These are phyloP conservation scores for Xylaria hypoxylon DNA, from an alignment of 2,329 filamentous ascomycete genomes.

Conservation along the genomic window DNA sequence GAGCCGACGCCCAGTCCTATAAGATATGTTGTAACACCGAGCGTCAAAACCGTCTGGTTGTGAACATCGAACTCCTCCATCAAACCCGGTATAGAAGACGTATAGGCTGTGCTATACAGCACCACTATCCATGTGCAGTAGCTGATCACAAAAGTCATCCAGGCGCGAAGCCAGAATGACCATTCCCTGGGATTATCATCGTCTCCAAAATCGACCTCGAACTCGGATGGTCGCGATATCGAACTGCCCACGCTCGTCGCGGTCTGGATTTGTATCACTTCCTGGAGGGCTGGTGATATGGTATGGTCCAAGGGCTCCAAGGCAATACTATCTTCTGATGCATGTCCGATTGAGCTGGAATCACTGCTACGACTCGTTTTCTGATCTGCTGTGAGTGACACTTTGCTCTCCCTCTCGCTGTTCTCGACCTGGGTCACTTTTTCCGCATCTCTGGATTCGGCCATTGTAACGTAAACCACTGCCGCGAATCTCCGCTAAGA, in stretches of 20 bases:
- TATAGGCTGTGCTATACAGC: constrained; percentile 83
- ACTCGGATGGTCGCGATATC: constrained; percentile 65
- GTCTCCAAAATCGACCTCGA: constrained; percentile 78
- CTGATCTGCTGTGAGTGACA: constrained; percentile 32
- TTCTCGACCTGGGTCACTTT: constrained; percentile 32
- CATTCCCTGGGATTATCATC: constrained; percentile 78
- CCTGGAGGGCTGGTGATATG: constrained; percentile 51
- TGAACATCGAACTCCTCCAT: constrained; percentile 72
- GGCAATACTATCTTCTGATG: constrained; percentile 46
- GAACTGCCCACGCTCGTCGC: constrained; percentile 57
- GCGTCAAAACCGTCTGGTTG: constrained; percentile 71
- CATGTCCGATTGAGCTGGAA: constrained; percentile 42
- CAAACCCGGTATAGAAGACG: constrained; percentile 76
- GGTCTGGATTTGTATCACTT: constrained; percentile 58
- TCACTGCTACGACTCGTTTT: constrained; percentile 32
- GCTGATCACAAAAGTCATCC: constrained; percentile 59
- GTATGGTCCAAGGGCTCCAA: constrained; percentile 46
- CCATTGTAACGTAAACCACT: constrained; percentile 32
- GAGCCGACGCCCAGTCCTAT: constrained; percentile 78
- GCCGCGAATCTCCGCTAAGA: background rate
- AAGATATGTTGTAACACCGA: constrained; percentile 84
- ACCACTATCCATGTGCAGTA: constrained; percentile 66
- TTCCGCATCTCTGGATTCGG: constrained; percentile 34
- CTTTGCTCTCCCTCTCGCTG: constrained; percentile 28
- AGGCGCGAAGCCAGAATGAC: constrained; percentile 63